Evolutionary conservation across 1,139 yeast genomes (phyloP), one percentile per base, ranked within the genome.

Genomic region (Magnusiomyces sp.): DNA sequence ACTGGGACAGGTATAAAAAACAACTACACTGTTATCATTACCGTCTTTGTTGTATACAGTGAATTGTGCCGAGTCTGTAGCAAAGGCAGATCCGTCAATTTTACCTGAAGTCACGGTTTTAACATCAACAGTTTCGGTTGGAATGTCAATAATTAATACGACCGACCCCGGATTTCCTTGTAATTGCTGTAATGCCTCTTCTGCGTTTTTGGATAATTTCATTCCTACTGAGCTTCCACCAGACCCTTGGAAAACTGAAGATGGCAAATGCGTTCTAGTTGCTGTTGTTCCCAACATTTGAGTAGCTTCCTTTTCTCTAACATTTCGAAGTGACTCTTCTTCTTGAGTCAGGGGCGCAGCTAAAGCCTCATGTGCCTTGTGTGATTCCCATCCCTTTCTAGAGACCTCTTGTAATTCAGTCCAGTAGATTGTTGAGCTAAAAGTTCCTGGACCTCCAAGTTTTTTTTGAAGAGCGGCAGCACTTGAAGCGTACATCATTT

Each of bases 401-500:
- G 76, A 68, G 50, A 90, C 68, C 57, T 92, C 98, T 10, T 73
- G 77, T 27, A 65, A 69, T 66, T 62, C 82, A 61, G 81, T 86
- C 75, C 68, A 79, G 71, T 69, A 81, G 58, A 62, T 67, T 59
- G 46, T 34, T 2, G 64, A 78, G 34, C 74, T 69, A 61, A 89
- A 80, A 49, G 74, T 70, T 56, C 77, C 80, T 5, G 83, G 69
- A 1, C 76, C 79, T 10, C 95, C 95, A 48, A 92, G 71, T 55
- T 83, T 81, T 55, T 84, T 77, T 48, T 85, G 68, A 45, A 92
- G 68, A 0, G 94, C 80, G 62, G 80, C 83, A 56, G 87, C 87
- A 17, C 95, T 82, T 2, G 96, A 84, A 2, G 98, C 97, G 66
- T 90, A 94, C 50, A 92, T 73, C 97, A 92, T 92, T 65, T 92